Conservation (phyloP, 2,329 filamentous ascomycete species). For the Cryphonectria radicalis region DNA sequence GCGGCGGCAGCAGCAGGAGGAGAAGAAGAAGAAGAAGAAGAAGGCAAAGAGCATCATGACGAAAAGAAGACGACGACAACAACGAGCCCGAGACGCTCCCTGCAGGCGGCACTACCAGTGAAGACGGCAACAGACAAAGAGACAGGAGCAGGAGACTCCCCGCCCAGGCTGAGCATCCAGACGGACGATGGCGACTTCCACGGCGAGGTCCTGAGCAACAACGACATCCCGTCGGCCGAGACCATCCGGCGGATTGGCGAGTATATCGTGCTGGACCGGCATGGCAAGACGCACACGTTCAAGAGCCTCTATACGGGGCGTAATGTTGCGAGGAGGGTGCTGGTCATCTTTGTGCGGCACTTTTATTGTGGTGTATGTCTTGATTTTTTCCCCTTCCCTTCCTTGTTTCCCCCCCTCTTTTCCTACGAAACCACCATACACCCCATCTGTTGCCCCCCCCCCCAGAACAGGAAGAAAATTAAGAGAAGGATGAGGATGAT, state of each 20-base stretch:
- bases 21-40: not conserved
- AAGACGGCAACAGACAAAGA: constrained; percentile 18
- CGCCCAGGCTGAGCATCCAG: constrained; percentile 22
- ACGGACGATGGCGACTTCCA: constrained; percentile 49
- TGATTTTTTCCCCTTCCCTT: not conserved
- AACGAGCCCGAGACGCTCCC: not conserved
- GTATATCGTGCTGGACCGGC: constrained; percentile 63
- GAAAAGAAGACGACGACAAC: constrained; percentile 2
- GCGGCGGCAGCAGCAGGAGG: not conserved
- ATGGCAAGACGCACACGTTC: constrained; percentile 65
- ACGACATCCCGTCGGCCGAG: constrained; percentile 56
- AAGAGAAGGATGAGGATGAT: not conserved
- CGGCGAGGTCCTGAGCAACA: constrained; percentile 58
- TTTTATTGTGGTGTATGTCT: constrained; percentile 77
- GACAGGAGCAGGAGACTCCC: not conserved
- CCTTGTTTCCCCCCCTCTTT: no score
- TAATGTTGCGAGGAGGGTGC: constrained; percentile 59
- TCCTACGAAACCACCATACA: no score
- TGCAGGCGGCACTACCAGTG: constrained; percentile 10
- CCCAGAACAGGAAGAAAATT: no score
- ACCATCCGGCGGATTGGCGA: constrained; percentile 56
- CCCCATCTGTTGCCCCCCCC: no score
- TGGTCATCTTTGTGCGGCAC: constrained; percentile 77
- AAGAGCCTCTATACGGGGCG: constrained; percentile 63
- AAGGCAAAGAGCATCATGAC: not conserved